Conservation (phyloP, 2,329 filamentous ascomycete genomes). For the Phaeosphaeria sp. region DNA sequence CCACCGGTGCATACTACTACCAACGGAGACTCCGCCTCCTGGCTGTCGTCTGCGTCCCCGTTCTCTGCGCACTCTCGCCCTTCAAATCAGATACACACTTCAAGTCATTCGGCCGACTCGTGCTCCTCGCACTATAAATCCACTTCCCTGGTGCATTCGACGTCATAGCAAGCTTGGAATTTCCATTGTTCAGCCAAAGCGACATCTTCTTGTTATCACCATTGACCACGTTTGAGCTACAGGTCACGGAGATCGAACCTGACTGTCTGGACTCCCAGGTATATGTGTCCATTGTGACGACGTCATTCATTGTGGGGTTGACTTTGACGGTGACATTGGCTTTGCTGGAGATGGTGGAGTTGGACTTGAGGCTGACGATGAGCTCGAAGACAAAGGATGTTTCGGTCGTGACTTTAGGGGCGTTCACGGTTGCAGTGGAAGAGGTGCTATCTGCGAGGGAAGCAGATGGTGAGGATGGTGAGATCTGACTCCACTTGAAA, state of each 20-base stretch:
- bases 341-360: constrained; percentile 27
- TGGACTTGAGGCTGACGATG: constrained; percentile 33
- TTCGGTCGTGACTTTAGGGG: constrained; percentile 27
- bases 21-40: too few relatives aligned
- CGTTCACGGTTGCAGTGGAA: constrained; percentile 30
- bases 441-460: constrained; percentile 28
- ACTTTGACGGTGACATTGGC: constrained; percentile 38
- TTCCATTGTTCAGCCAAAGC: constrained; percentile 37
- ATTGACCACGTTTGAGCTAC: constrained; percentile 45
- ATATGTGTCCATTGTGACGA: constrained; percentile 42
- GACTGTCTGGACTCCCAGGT: constrained; percentile 38
- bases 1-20: too few relatives aligned
- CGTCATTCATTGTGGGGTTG: constrained; percentile 30
- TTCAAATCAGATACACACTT: constrained; percentile 33
- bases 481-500: constrained; percentile 41
- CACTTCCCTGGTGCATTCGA: constrained; percentile 33
- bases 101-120: constrained; percentile 36
- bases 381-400: constrained; percentile 38
- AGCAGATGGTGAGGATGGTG: constrained; percentile 23
- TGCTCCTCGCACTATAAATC: constrained; percentile 30
- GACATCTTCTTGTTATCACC: constrained; percentile 37
- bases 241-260: constrained; percentile 40
- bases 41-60: constrained; percentile 19
- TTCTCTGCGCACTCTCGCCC: constrained; percentile 29
- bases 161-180: constrained; percentile 28